Base-by-base conservation (phyloP, 805 yeast species). In the Ogataea ramenticola region DNA sequence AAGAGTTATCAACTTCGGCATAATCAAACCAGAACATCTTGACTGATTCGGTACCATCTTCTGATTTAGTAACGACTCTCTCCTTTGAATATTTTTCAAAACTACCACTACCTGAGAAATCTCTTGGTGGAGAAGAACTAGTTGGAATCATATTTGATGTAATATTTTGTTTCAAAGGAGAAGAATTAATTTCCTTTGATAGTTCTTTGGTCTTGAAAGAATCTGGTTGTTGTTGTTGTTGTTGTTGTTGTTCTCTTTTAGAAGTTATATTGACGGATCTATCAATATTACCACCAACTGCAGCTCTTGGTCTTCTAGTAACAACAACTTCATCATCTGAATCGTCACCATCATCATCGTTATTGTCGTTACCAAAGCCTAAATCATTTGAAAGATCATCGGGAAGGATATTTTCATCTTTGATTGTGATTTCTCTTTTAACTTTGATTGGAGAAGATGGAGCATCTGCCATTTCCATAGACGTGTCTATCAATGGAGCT, bases 11-110 rank as follows among this genome's bases (percentile, higher is more conserved):
- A 12, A 83, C 78, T 58, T 91, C 98, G 21, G 84, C 72, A 60
- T 80, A 89, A 62, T 93, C 99, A 27, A 86, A 65, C 97, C 97
- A 93, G 61, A 75, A 93, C 81, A 91, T 80, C 53, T 77, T 76
- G 58, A 89, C 74, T 5, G 32, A 21, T 2, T 51, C 41, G 1
- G 71, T 52, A 37, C 73, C 75, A 36, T 50, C 55, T 19, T 50
- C 56, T 15, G 41, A 36, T 22, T 46, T 43, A 17, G 49, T 41
- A 3, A 69, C 61, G n/a, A 63, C 62, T 9, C 70, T 64, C 30
- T 63, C 61, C 15, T 68, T 65, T 20, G 71, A 61, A 35, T 58
- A 39, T 39, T 58, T 59, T 35, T 59, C 63, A 46, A 59, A 55
- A 1, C 62, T 50, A 17, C 44, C 34, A 3, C 57, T 47, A 37